A percentile compares a stretch with the other conserved stretches of the same genome.
Conservation (phyloP, 805 yeast species). For the Lachancea kluyveri region DNA sequence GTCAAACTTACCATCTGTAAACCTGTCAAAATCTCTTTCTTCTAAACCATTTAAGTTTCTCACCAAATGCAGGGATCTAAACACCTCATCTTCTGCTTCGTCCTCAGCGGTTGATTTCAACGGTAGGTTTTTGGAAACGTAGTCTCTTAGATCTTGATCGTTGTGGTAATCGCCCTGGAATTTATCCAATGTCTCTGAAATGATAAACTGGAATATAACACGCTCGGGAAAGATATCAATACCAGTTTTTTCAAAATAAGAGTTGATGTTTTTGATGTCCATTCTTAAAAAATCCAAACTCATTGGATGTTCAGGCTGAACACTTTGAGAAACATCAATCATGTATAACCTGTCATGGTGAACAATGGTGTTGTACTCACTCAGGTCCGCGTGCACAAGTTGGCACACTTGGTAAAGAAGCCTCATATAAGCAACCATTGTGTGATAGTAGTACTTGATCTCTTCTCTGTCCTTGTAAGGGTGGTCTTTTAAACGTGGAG, state of each 20-base stretch:
- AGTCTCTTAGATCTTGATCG: constrained; percentile 30
- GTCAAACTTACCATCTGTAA: constrained; percentile 72
- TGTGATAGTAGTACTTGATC: constrained; percentile 61
- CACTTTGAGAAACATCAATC: constrained; percentile 95
- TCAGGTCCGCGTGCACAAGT: constrained; percentile 91
- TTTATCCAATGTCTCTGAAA: constrained; percentile 40
- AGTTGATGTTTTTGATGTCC: constrained; percentile 96
- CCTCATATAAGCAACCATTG: constrained; percentile 79
- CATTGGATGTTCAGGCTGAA: constrained; percentile 97
- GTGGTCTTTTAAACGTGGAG: constrained; percentile 85
- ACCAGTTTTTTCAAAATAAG: constrained; percentile 68
- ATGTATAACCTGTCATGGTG: constrained; percentile 75
- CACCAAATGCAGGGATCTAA: constrained; percentile 72
- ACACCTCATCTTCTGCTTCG: constrained; percentile 77
- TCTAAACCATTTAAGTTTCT: constrained; percentile 77
- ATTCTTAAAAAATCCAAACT: constrained; percentile 89
- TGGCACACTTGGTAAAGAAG: constrained; percentile 82
- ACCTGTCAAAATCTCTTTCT: constrained; percentile 82
- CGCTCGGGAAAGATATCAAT: constrained; percentile 79
- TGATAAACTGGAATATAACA: constrained; percentile 70
- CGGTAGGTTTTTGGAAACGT: constrained; percentile 43
- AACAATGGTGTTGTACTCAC: constrained; percentile 88
- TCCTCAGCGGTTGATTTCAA: constrained; percentile 47
- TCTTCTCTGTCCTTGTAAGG: constrained; percentile 63
- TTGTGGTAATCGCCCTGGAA: constrained; percentile 32